Percentiles rank a stretch among this genome's conserved stretches.
phyloP scores from a whole-genome alignment of 2,329 filamentous ascomycete genomes.

The Chaetomiaceae sp. region DNA sequence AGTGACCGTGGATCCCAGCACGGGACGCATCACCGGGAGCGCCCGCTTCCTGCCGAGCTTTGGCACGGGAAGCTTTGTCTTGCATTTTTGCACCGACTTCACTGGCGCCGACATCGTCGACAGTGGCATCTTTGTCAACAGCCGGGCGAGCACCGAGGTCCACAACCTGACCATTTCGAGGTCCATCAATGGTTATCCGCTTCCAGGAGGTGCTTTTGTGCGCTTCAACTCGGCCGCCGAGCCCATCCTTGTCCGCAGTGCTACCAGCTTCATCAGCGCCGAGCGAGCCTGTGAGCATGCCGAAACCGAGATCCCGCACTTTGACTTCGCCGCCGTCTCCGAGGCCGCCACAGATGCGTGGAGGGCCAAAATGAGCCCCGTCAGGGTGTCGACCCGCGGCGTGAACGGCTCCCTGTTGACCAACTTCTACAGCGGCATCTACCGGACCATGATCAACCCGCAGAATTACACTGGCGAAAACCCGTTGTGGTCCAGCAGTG shows the following conservation, averaged over 20 bases:
- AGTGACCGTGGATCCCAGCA: conserved; percentile 49
- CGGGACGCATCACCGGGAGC: conserved; percentile 59
- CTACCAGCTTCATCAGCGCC: conserved; percentile 64
- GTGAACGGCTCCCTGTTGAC: conserved; percentile 52
- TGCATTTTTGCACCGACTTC: conserved; percentile 67
- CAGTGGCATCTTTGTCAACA: conserved; percentile 58
- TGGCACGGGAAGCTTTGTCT: conserved; percentile 54
- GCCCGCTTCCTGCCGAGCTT: conserved; percentile 63
- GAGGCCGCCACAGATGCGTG: conserved; percentile 53
- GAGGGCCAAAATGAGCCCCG: conserved; percentile 56
- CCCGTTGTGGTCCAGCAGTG: conserved; percentile 58
- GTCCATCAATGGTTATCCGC: conserved; percentile 49
- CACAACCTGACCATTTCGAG: conserved; percentile 46
- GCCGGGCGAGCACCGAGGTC: conserved; percentile 45
- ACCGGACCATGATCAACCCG: conserved; percentile 66
- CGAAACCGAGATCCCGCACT: conserved; percentile 64
- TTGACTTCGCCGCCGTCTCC: conserved; percentile 55
- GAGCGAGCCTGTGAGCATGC: conserved; percentile 64
- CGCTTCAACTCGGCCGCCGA: conserved; percentile 50
- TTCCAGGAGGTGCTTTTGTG: conserved; percentile 61
- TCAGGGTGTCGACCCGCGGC: conserved; percentile 49
- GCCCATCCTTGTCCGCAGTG: conserved; percentile 60
- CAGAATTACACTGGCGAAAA: conserved; percentile 74
- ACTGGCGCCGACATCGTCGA: conserved; percentile 53
- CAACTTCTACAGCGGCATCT: conserved; percentile 70